Conservation (phyloP, 1,284 basidiomycete species). For the Cryptococcus sp. region DNA sequence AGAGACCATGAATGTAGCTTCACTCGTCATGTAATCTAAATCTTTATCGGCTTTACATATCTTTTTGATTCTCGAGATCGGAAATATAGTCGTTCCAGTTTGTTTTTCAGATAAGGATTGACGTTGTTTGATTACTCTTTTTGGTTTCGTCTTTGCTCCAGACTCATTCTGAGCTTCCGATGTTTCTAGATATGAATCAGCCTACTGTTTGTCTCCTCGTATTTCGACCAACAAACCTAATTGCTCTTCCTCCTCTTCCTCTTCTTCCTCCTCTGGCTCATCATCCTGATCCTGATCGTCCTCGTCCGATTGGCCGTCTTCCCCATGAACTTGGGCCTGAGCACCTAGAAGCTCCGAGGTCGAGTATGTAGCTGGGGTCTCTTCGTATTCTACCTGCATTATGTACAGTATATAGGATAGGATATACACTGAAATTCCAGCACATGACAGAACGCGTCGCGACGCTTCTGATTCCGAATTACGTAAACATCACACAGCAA, state of each 20-base stretch:
- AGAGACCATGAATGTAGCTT: slow-evolving; percentile 49
- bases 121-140: slow-evolving; percentile 37
- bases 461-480: too few relatives aligned
- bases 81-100: slow-evolving; percentile 45
- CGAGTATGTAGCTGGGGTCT: background rate
- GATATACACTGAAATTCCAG: too few relatives aligned
- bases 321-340: background rate
- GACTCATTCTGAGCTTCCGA: background rate
- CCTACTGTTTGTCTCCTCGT: background rate
- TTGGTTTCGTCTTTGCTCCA: slow-evolving; percentile 12
- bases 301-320: background rate
- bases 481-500: too few relatives aligned
- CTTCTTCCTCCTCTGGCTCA: slow-evolving; percentile 10
- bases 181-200: background rate
- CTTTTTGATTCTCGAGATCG: slow-evolving; percentile 46
- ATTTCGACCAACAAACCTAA: background rate
- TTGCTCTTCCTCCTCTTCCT: slow-evolving; percentile 11
- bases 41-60: slow-evolving; percentile 52
- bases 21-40: slow-evolving; percentile 46
- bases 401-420: background rate
- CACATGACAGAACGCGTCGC: too few relatives aligned
- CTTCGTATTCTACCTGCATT: slow-evolving; percentile 27
- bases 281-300: slow-evolving; percentile 6
- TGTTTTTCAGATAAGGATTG: slow-evolving; percentile 43
- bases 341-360: background rate